Conservation (phyloP, 2,329 filamentous ascomycete species). For the Phyllosticta citriasiana region DNA sequence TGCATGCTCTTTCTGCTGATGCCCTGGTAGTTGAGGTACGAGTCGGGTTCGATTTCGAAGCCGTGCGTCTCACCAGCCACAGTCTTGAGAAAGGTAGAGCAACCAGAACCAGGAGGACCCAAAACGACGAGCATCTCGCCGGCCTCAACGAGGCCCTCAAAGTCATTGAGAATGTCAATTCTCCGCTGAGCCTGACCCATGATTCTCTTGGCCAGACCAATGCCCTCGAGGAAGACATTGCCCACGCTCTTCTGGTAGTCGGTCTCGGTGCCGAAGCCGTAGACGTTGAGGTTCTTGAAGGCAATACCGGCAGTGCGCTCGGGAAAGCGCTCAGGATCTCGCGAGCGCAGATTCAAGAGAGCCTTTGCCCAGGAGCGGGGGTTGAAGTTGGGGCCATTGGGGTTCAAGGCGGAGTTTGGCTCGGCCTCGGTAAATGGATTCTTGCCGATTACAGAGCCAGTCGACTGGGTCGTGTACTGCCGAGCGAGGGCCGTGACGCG, state of each 20-base stretch:
- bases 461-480: conserved; percentile 30
- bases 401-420: conserved; percentile 35
- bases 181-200: conserved; percentile 24
- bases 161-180: conserved; percentile 56
- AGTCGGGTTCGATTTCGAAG: conserved; percentile 57
- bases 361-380: conserved; percentile 40
- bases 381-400: conserved; percentile 37
- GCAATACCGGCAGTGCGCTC: conserved; percentile 37
- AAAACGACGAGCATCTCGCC: conserved; percentile 67
- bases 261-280: conserved; percentile 38
- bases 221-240: conserved; percentile 34
- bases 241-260: conserved; percentile 43
- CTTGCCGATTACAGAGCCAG: conserved; percentile 27
- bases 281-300: conserved; percentile 38
- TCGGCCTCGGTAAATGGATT: conserved; percentile 29
- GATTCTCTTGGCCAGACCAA: conserved; percentile 28
- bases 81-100: conserved; percentile 73
- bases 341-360: conserved; percentile 36
- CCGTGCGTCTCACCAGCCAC: conserved; percentile 74
- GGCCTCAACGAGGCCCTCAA: conserved; percentile 56
- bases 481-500: conserved; percentile 33
- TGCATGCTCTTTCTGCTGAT: conserved; percentile 63
- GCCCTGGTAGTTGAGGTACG: conserved; percentile 73
- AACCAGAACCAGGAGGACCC: conserved; percentile 57
- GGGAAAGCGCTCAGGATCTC: conserved; percentile 32